These are phyloP conservation scores for Aspergillus sp. DNA, from an alignment of 2,329 filamentous ascomycete species.

Conservation along the genomic window DNA sequence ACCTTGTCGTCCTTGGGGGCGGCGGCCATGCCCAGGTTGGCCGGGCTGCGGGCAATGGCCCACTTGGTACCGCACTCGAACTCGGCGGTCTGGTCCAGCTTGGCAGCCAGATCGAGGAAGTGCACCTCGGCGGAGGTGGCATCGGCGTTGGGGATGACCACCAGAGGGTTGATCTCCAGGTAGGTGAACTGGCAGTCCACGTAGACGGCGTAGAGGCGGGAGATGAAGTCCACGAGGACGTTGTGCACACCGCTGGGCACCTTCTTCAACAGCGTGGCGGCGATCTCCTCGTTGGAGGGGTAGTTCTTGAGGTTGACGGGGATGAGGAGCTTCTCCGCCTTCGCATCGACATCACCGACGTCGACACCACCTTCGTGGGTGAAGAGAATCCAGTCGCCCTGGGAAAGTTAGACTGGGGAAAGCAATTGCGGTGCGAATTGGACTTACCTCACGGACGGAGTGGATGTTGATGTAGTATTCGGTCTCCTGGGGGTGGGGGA, in stretches of 20 bases:
- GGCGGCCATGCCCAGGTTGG: conserved; percentile 78
- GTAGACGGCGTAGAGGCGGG: conserved; percentile 95
- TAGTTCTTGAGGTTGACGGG: conserved; percentile 93
- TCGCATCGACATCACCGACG: conserved; percentile 97
- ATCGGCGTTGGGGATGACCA: conserved; percentile 92
- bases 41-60: conserved; percentile 90
- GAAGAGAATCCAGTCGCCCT: conserved; percentile 99
- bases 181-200: conserved; percentile 99
- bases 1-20: conserved; percentile 69
- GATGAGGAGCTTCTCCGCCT: conserved; percentile 97
- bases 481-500: conserved; percentile 89
- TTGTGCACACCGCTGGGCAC: conserved; percentile 95
- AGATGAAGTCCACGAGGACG: conserved; percentile 98
- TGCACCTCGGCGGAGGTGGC: conserved; percentile 90
- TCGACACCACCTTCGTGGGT: conserved; percentile 99
- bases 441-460: conserved; percentile 96
- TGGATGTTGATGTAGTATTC: conserved; percentile 99
- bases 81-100: conserved; percentile 98
- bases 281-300: conserved; percentile 94
- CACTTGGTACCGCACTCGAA: conserved; percentile 99
- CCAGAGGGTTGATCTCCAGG: conserved; percentile 98
- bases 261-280: conserved; percentile 79
- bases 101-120: conserved; percentile 98
- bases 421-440: conserved; percentile 14
- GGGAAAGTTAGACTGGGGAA: background rate